These are phyloP conservation scores for Withania somnifera DNA, from an alignment of 305 asterid genomes.

Conservation along the genomic window DNA sequence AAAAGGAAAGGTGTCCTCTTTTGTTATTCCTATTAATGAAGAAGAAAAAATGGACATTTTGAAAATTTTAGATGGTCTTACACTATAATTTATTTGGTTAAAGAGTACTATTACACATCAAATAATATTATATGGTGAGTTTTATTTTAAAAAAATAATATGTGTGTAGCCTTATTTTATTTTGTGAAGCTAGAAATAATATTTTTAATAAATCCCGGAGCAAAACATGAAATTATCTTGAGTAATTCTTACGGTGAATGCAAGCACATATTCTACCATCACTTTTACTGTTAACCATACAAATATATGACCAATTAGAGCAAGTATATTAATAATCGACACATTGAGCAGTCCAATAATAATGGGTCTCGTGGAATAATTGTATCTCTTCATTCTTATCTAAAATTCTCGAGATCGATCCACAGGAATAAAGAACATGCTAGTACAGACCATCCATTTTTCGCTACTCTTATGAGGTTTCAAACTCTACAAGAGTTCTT, in stretches of 20 bases:
- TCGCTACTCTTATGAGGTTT: too few relatives aligned
- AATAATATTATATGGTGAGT: too few relatives aligned
- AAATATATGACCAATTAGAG: background rate
- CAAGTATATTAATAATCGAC: background rate
- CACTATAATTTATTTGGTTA: background rate
- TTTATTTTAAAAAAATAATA: too few relatives aligned
- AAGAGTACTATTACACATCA: background rate
- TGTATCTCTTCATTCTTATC: background rate
- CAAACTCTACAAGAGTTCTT: too few relatives aligned
- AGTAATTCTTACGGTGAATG: too few relatives aligned
- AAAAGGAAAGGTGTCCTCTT: background rate
- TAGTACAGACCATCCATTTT: too few relatives aligned
- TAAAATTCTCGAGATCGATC: background rate
- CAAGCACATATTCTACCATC: too few relatives aligned
- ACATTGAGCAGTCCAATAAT: too few relatives aligned
- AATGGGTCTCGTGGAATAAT: background rate
- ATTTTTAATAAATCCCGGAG: too few relatives aligned
- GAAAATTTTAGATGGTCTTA: background rate
- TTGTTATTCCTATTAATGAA: background rate
- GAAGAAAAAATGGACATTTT: background rate
- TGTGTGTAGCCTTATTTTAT: too few relatives aligned
- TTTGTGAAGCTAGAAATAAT: too few relatives aligned
- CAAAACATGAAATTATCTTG: too few relatives aligned
- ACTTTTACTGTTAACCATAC: background rate
- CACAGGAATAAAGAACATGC: background rate